phyloP scores from a whole-genome alignment of 305 asterid genomes.

The Petunia hybrid region DNA sequence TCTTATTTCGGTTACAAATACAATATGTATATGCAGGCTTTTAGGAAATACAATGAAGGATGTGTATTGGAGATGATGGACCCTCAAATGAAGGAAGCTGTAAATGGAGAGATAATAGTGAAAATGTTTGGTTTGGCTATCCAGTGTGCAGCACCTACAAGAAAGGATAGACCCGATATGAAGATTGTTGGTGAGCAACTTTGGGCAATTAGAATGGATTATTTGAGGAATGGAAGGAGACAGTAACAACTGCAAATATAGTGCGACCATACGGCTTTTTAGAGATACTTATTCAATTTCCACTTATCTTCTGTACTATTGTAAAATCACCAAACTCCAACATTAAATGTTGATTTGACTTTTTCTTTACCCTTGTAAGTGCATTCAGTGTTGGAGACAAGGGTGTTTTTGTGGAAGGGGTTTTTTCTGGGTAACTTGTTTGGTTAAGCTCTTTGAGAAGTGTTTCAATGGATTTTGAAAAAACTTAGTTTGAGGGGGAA shows the following conservation, averaged over 20 bases:
- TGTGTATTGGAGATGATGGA: slow-evolving; percentile 68
- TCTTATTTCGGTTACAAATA: not conserved
- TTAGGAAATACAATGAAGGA: slow-evolving; percentile 67
- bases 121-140: slow-evolving; percentile 86
- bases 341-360: too few relatives aligned
- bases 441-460: too few relatives aligned
- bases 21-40: slow-evolving; percentile 66
- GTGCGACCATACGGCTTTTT: not conserved
- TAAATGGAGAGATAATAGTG: slow-evolving; percentile 59
- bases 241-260: slow-evolving; percentile 20
- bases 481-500: too few relatives aligned
- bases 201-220: slow-evolving; percentile 93
- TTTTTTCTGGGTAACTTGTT: too few relatives aligned
- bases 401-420: too few relatives aligned
- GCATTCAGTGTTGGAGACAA: too few relatives aligned
- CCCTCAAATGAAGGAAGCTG: slow-evolving; percentile 63
- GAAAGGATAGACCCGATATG: slow-evolving; percentile 95
- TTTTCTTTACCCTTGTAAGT: too few relatives aligned
- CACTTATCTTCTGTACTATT: too few relatives aligned
- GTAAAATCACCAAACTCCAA: too few relatives aligned
- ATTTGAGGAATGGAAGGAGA: slow-evolving; percentile 61
- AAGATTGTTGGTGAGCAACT: slow-evolving; percentile 80
- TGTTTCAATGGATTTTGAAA: too few relatives aligned
- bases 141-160: slow-evolving; percentile 90
- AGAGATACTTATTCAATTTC: too few relatives aligned